Evolutionary conservation across 208 protist species (phyloP).

Genomic region (Trypanosoma cruzi): DNA sequence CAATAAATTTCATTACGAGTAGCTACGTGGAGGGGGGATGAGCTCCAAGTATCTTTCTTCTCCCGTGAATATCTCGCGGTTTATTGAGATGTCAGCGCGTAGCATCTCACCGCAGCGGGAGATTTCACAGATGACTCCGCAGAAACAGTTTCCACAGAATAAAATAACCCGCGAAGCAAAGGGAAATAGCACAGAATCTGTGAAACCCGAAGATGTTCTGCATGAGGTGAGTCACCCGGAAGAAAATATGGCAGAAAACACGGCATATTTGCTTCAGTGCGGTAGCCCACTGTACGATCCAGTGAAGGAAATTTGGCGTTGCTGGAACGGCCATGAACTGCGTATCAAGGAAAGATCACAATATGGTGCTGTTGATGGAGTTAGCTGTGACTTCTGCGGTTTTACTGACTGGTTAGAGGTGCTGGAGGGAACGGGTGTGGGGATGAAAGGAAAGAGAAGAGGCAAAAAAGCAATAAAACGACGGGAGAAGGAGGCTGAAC

Average conservation of each 20-base stretch:
- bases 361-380: conserved; percentile 65
- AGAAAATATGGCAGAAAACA: conserved; percentile 15
- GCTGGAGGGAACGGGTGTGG: background rate
- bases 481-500: conserved; percentile 2
- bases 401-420: conserved; percentile 61
- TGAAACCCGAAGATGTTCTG: background rate
- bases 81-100: conserved; percentile 52
- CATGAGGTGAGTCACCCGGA: background rate
- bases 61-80: conserved; percentile 70
- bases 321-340: conserved; percentile 65
- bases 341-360: conserved; percentile 24
- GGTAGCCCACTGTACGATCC: conserved; percentile 83
- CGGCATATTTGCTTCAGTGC: conserved; percentile 51
- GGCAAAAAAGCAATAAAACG: conserved; percentile 12
- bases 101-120: conserved; percentile 76
- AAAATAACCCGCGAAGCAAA: conserved; percentile 5
- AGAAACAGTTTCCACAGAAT: conserved; percentile 17
- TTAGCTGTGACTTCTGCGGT: conserved; percentile 90
- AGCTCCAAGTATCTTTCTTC: conserved; percentile 30
- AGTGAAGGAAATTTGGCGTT: conserved; percentile 52
- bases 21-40: conserved; percentile 3
- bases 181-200: background rate
- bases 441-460: conserved; percentile 8
- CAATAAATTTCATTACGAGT: background rate
- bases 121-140: conserved; percentile 73